These are phyloP conservation scores for Fraxinus greggii DNA, from an alignment of 305 asterid genomes.

Conservation along the genomic window DNA sequence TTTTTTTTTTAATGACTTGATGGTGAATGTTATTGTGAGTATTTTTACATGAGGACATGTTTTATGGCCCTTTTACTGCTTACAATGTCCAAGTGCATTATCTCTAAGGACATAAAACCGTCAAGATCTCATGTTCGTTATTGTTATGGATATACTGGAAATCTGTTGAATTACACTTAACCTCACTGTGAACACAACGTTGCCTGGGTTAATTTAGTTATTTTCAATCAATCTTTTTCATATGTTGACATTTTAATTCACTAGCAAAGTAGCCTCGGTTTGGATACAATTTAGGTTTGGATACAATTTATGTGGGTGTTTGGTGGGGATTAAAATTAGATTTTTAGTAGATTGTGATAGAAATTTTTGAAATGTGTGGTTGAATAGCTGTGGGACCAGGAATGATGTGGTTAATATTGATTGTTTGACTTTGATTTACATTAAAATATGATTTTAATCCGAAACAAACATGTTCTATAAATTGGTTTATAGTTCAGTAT, in stretches of 20 bases:
- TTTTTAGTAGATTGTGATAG: too few species aligned
- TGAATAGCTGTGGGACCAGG: too few species aligned
- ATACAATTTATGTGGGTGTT: too few species aligned
- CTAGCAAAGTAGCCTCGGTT: background rate
- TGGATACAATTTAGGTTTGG: too few species aligned
- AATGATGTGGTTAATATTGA: too few species aligned
- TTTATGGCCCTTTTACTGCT: slow-evolving; percentile 3
- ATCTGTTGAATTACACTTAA: background rate
- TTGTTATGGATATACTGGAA: background rate
- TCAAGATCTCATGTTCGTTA: background rate
- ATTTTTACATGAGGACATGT: slow-evolving; percentile 8
- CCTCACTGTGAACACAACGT: background rate
- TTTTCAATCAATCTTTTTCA: background rate
- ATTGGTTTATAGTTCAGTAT: too few species aligned
- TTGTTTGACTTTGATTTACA: too few species aligned
- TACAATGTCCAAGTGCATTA: background rate
- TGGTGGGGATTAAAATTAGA: too few species aligned
- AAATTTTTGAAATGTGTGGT: too few species aligned
- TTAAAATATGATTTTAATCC: too few species aligned
- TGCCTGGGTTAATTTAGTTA: background rate
- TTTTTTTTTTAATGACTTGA: background rate
- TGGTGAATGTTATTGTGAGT: background rate
- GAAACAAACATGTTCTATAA: too few species aligned
- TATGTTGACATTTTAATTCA: background rate
- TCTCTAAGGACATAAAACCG: slow-evolving; percentile 5